Conservation (phyloP, 169 alveolate species). For the Theileria parva region DNA sequence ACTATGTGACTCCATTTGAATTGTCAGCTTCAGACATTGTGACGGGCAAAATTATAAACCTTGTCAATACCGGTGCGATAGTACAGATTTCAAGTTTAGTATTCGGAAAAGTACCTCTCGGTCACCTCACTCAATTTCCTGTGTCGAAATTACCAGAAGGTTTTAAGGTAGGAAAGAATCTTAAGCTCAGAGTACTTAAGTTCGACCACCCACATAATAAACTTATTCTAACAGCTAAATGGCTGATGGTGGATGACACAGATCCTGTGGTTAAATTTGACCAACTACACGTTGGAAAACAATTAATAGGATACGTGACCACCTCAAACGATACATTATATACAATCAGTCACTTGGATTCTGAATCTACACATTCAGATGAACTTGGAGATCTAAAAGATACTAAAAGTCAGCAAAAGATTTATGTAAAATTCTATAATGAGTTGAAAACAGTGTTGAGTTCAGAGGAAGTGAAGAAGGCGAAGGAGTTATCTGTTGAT, state of each 20-base stretch:
- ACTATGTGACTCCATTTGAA: constrained; percentile 42
- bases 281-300: constrained; percentile 41
- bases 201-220: constrained; percentile 49
- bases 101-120: constrained; percentile 60
- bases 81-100: constrained; percentile 54
- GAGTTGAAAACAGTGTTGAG: constrained; percentile 42
- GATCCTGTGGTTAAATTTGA: constrained; percentile 29
- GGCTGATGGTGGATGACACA: constrained; percentile 36
- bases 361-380: not conserved
- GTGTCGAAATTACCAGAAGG: constrained; percentile 49
- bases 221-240: constrained; percentile 53
- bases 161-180: constrained; percentile 25
- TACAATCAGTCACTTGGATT: not conserved
- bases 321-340: not conserved
- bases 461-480: constrained; percentile 29
- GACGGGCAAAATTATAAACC: constrained; percentile 41
- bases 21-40: constrained; percentile 34
- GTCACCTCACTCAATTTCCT: constrained; percentile 64
- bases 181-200: constrained; percentile 55
- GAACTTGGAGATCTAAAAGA: not conserved
- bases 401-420: not conserved
- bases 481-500: constrained; percentile 22
- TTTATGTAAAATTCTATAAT: constrained; percentile 37
- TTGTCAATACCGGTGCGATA: constrained; percentile 37
- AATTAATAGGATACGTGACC: constrained; percentile 41